Base-by-base conservation (phyloP, 1,284 basidiomycete species). In the Leccinum solheimii region DNA sequence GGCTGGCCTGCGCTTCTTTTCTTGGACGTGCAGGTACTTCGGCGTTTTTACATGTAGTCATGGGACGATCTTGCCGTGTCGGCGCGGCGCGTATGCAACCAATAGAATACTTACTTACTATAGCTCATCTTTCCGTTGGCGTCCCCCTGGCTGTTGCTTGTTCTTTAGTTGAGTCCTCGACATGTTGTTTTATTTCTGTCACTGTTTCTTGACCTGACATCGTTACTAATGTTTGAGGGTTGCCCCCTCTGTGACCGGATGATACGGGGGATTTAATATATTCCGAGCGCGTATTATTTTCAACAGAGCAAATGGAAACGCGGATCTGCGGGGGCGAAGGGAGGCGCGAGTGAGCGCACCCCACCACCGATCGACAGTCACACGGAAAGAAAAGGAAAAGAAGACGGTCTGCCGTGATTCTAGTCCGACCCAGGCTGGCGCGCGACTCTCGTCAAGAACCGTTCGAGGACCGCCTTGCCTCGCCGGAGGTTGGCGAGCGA, bases 391-490 rank as follows among this genome's bases (percentile, higher is more conserved):
- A 23, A 34, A 5, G 34, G 5, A 34, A 34, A 14, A 34, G 34
- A 34, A 13, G 34, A 50, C 1, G 3, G 16, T n/a, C 8, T 11
- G 8, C 48, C 16, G 26, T 23, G 14, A 32, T 6, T 13, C 26
- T 11, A 8, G 6, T 36, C 16, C 43, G 53, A 49, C 21, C n/a
- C 10, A 6, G 53, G 13, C 38, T 30, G 43, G 14, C 55, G 38
- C 5, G 53, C 79, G 1, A 80, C 73, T n/a, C 74, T 75, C 23
- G 75, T 69, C 51, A 94, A 75, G 75, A 93, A 94, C 14, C 86
- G 83, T 68, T 91, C 85, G 27, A 94, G 74, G 49, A 94, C 90
- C 3, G 85, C 79, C 66, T 91, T 90, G 0, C 92, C 92, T 48
- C 86, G 84, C 23, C 83, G 81, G 10, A 95, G 78, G 68, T 95